Percentiles rank a stretch among this genome's conserved stretches.
Conservation (phyloP, 1,139 yeast species). For the Protomyces pachydermus region DNA sequence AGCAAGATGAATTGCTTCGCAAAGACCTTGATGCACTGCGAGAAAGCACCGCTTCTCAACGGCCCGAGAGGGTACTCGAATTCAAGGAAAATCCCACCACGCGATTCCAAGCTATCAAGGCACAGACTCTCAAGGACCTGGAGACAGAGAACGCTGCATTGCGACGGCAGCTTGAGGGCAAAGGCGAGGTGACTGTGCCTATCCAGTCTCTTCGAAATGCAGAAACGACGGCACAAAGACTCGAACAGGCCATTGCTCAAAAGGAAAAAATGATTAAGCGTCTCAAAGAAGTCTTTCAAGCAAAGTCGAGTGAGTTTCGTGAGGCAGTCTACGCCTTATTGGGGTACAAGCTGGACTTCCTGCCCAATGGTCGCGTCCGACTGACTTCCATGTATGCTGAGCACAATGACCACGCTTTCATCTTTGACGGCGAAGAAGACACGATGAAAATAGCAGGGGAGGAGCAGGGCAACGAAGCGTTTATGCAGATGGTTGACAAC, state of each 20-base stretch:
- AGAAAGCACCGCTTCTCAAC: slow-evolving; percentile 42
- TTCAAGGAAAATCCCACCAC: slow-evolving; percentile 64
- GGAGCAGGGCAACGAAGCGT: slow-evolving; percentile 31
- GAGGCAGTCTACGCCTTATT: slow-evolving; percentile 63
- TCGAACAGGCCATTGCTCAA: slow-evolving; percentile 51
- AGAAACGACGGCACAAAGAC: slow-evolving; percentile 50
- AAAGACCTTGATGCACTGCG: slow-evolving; percentile 43
- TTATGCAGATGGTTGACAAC: slow-evolving; percentile 51
- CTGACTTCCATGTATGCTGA: slow-evolving; percentile 54
- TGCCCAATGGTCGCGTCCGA: slow-evolving; percentile 62
- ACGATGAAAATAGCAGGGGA: slow-evolving; percentile 36
- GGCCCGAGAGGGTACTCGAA: slow-evolving; percentile 54
- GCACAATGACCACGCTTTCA: slow-evolving; percentile 39
- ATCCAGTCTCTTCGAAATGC: slow-evolving; percentile 61
- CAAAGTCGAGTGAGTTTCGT: slow-evolving; percentile 68
- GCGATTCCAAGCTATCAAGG: slow-evolving; percentile 60
- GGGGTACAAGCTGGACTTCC: slow-evolving; percentile 70
- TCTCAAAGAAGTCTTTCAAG: slow-evolving; percentile 51
- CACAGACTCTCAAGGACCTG: slow-evolving; percentile 50
- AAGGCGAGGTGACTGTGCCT: slow-evolving; percentile 46
- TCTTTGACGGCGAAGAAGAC: slow-evolving; percentile 40
- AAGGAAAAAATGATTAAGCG: slow-evolving; percentile 56
- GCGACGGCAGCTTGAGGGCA: slow-evolving; percentile 35
- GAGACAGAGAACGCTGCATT: slow-evolving; percentile 60
- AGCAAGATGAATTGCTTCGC: slow-evolving; percentile 40